Conservation (phyloP, 805 yeast genomes). For the Saccharomyces jurei region DNA sequence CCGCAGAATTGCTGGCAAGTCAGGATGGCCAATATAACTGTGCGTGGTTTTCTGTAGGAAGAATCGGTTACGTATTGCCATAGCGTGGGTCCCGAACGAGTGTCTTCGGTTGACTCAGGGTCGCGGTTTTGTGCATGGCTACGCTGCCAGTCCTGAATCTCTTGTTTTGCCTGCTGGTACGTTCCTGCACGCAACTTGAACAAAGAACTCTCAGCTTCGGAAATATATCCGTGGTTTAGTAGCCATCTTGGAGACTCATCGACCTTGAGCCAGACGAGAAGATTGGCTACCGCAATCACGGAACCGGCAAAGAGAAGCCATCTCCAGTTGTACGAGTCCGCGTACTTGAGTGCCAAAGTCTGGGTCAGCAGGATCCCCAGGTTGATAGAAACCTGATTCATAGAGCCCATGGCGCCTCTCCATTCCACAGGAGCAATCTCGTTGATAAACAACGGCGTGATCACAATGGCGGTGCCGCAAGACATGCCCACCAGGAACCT, state of each 20-base stretch:
- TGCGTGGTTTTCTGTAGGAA: slow-evolving; percentile 48
- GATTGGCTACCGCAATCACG: slow-evolving; percentile 42
- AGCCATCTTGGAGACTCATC: slow-evolving; percentile 87
- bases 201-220: slow-evolving; percentile 36
- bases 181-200: slow-evolving; percentile 31
- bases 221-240: slow-evolving; percentile 12
- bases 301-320: slow-evolving; percentile 55
- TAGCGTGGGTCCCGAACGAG: slow-evolving; percentile 19
- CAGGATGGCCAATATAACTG: slow-evolving; percentile 64
- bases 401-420: slow-evolving; percentile 77
- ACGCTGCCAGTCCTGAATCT: slow-evolving; percentile 14
- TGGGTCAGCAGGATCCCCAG: slow-evolving; percentile 80
- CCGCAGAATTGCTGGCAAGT: slow-evolving; percentile 89
- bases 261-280: slow-evolving; percentile 37
- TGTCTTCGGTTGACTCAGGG: background rate
- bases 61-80: slow-evolving; percentile 43
- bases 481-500: slow-evolving; percentile 75
- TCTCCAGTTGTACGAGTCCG: slow-evolving; percentile 67
- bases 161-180: slow-evolving; percentile 21
- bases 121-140: slow-evolving; percentile 4
- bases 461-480: slow-evolving; percentile 82
- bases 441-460: slow-evolving; percentile 72
- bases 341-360: slow-evolving; percentile 58
- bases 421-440: slow-evolving; percentile 65
- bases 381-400: slow-evolving; percentile 83